Evolutionary conservation across 2,329 filamentous ascomycete genomes (phyloP).

Genomic region (Penicillium verrucosum): DNA sequence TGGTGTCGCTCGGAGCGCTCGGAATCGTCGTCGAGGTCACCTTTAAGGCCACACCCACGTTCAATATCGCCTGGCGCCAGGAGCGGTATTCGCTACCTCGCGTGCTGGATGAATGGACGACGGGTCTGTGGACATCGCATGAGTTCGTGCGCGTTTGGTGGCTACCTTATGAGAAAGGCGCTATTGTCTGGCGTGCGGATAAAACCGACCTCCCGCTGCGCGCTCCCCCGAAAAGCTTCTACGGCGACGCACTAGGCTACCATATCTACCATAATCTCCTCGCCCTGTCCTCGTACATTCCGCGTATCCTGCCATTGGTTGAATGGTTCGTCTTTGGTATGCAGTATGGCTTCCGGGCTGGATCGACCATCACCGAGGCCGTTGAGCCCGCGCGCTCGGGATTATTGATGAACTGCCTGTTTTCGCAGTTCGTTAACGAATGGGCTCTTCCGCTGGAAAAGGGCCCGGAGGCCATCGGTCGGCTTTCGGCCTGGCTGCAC

Average conservation of each 20-base stretch:
- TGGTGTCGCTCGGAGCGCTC: conserved; percentile 82
- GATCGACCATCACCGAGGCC: conserved; percentile 65
- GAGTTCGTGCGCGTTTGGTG: conserved; percentile 97
- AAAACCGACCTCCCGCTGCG: conserved; percentile 63
- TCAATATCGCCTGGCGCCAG: conserved; percentile 85
- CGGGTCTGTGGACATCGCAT: conserved; percentile 72
- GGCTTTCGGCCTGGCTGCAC: conserved; percentile 83
- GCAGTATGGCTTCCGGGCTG: conserved; percentile 82
- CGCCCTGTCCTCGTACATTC: conserved; percentile 72
- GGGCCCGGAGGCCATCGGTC: conserved; percentile 79
- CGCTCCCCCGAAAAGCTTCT: conserved; percentile 67
- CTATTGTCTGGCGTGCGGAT: conserved; percentile 85
- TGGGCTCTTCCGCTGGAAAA: conserved; percentile 87
- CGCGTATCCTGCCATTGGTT: conserved; percentile 76
- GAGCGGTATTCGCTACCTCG: conserved; percentile 67
- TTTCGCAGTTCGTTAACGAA: conserved; percentile 98
- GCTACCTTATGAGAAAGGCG: conserved; percentile 86
- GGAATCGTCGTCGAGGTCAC: conserved; percentile 90
- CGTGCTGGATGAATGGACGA: conserved; percentile 69
- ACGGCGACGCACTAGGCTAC: conserved; percentile 77
- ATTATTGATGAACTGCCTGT: conserved; percentile 93
- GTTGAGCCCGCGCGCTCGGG: conserved; percentile 77
- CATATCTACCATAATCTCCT: conserved; percentile 90
- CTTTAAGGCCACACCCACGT: conserved; percentile 73
- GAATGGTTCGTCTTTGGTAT: conserved; percentile 97